Evolutionary conservation across 2,329 filamentous ascomycete species (phyloP).

Genomic region (Apiospora arundinis): DNA sequence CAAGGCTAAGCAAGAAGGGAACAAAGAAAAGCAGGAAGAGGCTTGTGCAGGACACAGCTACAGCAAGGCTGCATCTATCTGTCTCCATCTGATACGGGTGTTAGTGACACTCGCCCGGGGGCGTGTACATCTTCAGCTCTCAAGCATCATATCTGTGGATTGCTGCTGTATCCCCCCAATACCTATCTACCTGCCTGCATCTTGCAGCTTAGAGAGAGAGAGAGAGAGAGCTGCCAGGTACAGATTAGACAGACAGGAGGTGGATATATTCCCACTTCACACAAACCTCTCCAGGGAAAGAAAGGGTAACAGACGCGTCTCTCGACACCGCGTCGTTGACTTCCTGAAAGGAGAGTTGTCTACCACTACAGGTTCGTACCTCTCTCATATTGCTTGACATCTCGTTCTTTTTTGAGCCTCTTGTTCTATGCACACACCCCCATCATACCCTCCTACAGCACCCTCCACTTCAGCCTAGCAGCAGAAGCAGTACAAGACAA

Average conservation of each 20-base stretch:
- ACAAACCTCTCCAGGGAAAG: neutral
- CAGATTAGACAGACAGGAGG: neutral
- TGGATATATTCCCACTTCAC: neutral
- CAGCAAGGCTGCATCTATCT: slow-evolving; percentile 18
- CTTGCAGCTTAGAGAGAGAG: neutral
- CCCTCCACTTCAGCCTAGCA: slow-evolving; percentile 3
- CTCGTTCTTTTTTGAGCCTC: slow-evolving; percentile 12
- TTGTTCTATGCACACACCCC: slow-evolving; percentile 2
- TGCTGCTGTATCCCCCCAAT: neutral
- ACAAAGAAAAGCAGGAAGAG: neutral
- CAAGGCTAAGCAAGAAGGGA: neutral
- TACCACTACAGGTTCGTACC: slow-evolving; percentile 11
- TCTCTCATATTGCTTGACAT: slow-evolving; percentile 10
- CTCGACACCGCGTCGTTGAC: slow-evolving; percentile 1
- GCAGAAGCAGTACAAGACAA: slow-evolving; percentile 19
- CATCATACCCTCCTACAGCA: neutral
- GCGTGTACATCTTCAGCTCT: slow-evolving; percentile 6
- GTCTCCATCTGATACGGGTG: slow-evolving; percentile 16
- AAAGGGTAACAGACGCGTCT: neutral
- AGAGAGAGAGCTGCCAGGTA: neutral
- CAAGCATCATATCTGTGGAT: neutral
- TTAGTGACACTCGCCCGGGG: slow-evolving; percentile 1
- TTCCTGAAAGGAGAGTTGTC: neutral
- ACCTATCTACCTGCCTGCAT: neutral
- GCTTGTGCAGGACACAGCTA: slow-evolving; percentile 17